Evolutionary conservation across 306 rosid genomes (phyloP), one percentile per base, ranked within the genome.

Genomic region (Trichosanthes truncata): DNA sequence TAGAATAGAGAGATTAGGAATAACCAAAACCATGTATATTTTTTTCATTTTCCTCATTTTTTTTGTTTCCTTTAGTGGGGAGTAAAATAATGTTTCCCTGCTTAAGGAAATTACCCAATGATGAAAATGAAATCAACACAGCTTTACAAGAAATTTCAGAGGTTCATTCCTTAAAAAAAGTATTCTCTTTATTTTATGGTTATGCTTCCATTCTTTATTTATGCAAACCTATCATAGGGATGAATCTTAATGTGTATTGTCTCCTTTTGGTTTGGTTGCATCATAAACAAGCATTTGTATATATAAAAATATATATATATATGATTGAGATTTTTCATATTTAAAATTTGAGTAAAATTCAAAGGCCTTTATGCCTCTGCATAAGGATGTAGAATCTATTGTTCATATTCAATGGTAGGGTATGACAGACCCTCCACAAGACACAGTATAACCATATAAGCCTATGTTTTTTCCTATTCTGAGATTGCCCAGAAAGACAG

Each of bases 1-100:
- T 43, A 40, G 55, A 41, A 9, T 14, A 49, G 6, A 56, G 7
- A 29, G 18, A 21, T 45, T 41, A 43, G 55, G 23, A 41, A 21
- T 43, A 69, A 43, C 55, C 33, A 75, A 74, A 29, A 41, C 36
- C 5, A 35, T 75, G 45, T 75, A 48, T 17, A 51, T 26, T 75
- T 75, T 35, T 65, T 51, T 52, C 78, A 48, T 75, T 53, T 66
- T 36, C 49, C 17, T 65, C 78, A 1, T 25, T 66, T 38, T 68
- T 68, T 68, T 68, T 65, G 29, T 68, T 68, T 68, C 33, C 49
- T 69, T 66, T 8, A 66, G 45, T 66, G 74, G 79, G 79, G 76
- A 51, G 79, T 75, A 26, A 51, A 75, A 31, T 17, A 29, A 20
- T 40, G 53, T 41, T 53, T 13, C 62, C 79, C 62, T 51, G 8